Evolutionary conservation across 2,329 filamentous ascomycete species (phyloP).

Genomic region (Pseudogymnoascus sp.): DNA sequence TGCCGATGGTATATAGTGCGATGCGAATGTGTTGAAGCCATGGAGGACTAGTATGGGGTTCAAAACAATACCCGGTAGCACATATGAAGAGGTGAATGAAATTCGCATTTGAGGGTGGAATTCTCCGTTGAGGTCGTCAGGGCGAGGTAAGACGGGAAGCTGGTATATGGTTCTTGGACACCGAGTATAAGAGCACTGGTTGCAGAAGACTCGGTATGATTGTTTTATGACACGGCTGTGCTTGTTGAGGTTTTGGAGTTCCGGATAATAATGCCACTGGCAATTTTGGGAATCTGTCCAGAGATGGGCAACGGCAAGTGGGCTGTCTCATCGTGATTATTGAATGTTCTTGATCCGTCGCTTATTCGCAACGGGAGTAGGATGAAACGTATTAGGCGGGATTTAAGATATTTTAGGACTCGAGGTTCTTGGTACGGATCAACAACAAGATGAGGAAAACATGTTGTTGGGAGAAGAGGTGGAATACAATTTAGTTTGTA

Average conservation of each 20-base stretch:
- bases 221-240: background rate
- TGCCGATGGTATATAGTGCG: conserved; percentile 26
- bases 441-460: background rate
- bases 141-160: background rate
- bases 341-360: background rate
- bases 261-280: background rate
- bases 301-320: background rate
- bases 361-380: background rate
- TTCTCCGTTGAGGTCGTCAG: background rate
- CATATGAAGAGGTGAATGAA: conserved; percentile 22
- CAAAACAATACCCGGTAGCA: conserved; percentile 31
- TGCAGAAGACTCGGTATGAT: background rate
- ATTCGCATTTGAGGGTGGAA: conserved; percentile 17
- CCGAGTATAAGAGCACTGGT: background rate
- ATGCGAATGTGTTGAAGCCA: conserved; percentile 31
- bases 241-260: background rate
- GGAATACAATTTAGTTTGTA: background rate
- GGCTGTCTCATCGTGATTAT: background rate
- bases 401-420: background rate
- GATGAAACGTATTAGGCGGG: background rate
- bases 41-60: conserved; percentile 33
- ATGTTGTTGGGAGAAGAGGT: background rate
- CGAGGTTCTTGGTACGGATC: background rate
- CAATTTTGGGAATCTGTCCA: background rate
- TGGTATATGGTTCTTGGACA: background rate